phyloP scores from a whole-genome alignment of 768 basidiomycete genomes.

The Lactarius sp. region DNA sequence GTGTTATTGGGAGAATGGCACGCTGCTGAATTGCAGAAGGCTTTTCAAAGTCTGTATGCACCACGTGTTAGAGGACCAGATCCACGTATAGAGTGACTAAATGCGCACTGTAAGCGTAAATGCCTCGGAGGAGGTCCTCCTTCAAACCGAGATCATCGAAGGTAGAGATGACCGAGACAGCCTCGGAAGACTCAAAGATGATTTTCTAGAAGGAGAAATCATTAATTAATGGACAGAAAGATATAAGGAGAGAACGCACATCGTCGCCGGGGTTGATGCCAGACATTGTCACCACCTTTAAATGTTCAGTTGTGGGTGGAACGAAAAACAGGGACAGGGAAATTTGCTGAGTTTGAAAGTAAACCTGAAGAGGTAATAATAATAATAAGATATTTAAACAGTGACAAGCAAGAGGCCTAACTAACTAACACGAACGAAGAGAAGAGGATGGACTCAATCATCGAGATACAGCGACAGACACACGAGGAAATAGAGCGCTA shows the following conservation, averaged over 20 bases:
- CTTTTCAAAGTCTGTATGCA: slow-evolving; percentile 77
- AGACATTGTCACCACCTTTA: slow-evolving; percentile 51
- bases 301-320: background rate
- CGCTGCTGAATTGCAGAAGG: slow-evolving; percentile 99
- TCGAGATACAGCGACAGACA: slow-evolving; percentile 91
- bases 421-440: background rate
- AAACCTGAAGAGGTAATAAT: background rate
- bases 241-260: slow-evolving; percentile 38
- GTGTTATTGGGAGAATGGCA: slow-evolving; percentile 92
- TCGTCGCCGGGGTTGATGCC: slow-evolving; percentile 86
- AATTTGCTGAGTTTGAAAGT: slow-evolving; percentile 19
- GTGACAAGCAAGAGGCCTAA: slow-evolving; percentile 1
- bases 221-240: background rate
- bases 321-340: background rate
- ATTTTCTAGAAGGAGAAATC: slow-evolving; percentile 56
- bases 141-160: slow-evolving; percentile 91
- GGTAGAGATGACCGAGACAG: slow-evolving; percentile 82
- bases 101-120: slow-evolving; percentile 91
- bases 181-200: slow-evolving; percentile 92
- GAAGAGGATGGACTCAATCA: slow-evolving; percentile 78
- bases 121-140: slow-evolving; percentile 91
- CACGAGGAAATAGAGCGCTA: slow-evolving; percentile 96
- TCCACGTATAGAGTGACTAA: slow-evolving; percentile 1
- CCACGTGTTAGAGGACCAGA: slow-evolving; percentile 7
- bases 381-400: background rate